Evolutionary conservation across 768 basidiomycete genomes (phyloP), one percentile per base, ranked within the genome.

Genomic region (Suillus sp.): DNA sequence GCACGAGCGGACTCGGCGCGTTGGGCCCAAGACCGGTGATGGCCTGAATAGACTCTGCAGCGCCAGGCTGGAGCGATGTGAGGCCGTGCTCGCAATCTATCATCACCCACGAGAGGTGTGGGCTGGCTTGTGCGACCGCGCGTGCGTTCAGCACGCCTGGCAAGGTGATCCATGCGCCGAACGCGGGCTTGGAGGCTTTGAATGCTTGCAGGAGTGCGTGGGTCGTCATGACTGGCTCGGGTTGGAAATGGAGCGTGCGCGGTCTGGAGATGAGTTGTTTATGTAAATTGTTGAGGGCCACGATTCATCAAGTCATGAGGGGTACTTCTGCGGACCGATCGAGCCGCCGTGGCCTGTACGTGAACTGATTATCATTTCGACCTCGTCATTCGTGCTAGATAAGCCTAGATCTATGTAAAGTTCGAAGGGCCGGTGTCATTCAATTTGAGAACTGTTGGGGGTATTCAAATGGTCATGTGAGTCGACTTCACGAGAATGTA

Each of bases 71-170:
- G 47, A 88, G 72, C 4, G 85, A 77, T 0, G 84, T 79, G 38
- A 87, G 74, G 1, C 89, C 88, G 68, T 89, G 89, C 72, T 90
- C 89, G 69, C 87, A 87, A 70, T 90, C 88, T 66, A 91, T 76
- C 53, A 82, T 71, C 32, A 91, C 77, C 87, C 88, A 90, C 0
- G 86, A 84, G 11, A 89, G 73, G 70, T 86, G 78, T 4, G 78
- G 73, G 65, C 82, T 84, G 27, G 88, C 81, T 62, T 80, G 77
- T 0, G 87, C 88, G 48, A 87, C 81, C 2, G 81, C 80, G 32
- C 88, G 81, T 5, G 87, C 87, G 65, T 84, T 79, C 67, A 86
- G 80, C 8, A 77, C 71, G n/a, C 87, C 86, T 1, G 86, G 84
- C 8, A 86, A 71, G 2, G 86, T 87, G 38, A 88, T 74, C 87